Evolutionary conservation across 805 yeast species (phyloP).

Genomic region (Torulaspora maleeae): DNA sequence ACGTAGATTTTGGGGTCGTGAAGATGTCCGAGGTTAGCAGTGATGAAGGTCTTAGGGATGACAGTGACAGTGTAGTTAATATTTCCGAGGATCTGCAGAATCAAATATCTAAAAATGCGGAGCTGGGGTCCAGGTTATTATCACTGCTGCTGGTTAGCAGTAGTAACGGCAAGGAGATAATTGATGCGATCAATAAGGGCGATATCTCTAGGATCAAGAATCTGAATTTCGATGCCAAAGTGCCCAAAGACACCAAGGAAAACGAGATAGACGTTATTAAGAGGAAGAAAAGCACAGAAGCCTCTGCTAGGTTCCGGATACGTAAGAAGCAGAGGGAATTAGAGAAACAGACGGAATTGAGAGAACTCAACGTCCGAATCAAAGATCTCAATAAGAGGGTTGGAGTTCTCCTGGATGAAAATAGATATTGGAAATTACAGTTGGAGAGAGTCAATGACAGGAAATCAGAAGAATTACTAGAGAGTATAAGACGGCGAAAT

Average conservation of each 20-base stretch:
- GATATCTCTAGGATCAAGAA: constrained; percentile 10
- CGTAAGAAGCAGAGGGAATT: constrained; percentile 28
- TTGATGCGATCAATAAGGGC: constrained; percentile 27
- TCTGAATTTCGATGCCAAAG: constrained; percentile 8
- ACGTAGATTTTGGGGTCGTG: too few species aligned
- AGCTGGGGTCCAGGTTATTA: constrained; percentile 29
- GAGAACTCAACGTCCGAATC: constrained; percentile 21
- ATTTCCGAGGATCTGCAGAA: constrained; percentile 18
- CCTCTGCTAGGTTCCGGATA: constrained; percentile 87
- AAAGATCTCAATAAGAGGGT: constrained; percentile 22
- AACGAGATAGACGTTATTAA: constrained; percentile 40
- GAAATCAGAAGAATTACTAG: constrained; percentile 26
- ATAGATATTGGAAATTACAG: constrained; percentile 29
- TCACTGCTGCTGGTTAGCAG: constrained; percentile 32
- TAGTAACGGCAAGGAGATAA: constrained; percentile 29
- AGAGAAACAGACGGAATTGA: constrained; percentile 21
- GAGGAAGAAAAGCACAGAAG: constrained; percentile 85
- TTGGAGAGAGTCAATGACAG: constrained; percentile 28
- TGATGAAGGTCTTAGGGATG: background rate
- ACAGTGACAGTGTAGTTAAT: constrained; percentile 3
- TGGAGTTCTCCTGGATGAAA: constrained; percentile 26
- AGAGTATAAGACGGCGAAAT: constrained; percentile 25
- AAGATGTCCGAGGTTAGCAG: constrained; percentile 1
- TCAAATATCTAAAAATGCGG: constrained; percentile 27
- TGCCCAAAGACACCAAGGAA: constrained; percentile 1